Base-by-base conservation (phyloP, 2,329 filamentous ascomycete species). In the Thielaviopsis ethacetica region DNA sequence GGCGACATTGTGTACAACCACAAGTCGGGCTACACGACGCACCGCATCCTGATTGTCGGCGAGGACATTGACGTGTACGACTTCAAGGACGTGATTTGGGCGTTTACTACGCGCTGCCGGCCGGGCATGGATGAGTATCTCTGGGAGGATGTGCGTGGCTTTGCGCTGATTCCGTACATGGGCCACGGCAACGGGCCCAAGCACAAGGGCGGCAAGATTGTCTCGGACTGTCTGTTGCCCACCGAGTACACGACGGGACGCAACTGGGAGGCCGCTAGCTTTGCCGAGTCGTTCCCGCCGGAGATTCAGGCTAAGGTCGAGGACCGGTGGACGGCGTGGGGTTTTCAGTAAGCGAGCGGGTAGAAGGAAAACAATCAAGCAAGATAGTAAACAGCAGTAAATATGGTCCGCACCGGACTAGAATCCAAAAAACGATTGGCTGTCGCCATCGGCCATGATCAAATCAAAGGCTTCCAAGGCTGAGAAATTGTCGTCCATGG, bases 1-100 rank as follows among this genome's bases (percentile, higher is more conserved):
- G 76, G 74, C 0, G 69, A 76, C 49, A 19, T 76, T 1, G 65
- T 76, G 5, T 75, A 71, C 64, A 64, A 66, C 41, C 62, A 71
- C 57, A 78, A 77, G 65, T 67, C 67, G 12, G 71, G 71, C 6
- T 70, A 69, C 50, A 68, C 67, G 0, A 73, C 76, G 53, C 72
- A 77, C 58, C 69, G 73, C 0, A 59, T 78, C 6, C 62, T 77
- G 0, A 63, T 79, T 0, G 70, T 75, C 0, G 75, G 76, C 0
- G 73, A 76, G 1, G 76, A 79, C 56, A 73, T 79, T 57, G 74
- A 78, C 54, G 67, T 74, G 0, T 75, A 74, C 61, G 62, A 74
- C 54, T 67, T 67, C 56, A 72, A 72, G 53, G 73, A 77, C 34
- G 71, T 78, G 6, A 72, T 76, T 57, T 79, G 72, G 72, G 75